Evolutionary conservation across 495 filamentous ascomycete species (phyloP), one percentile per base, ranked within the genome.

Genomic region (Daldinia vernicosa): DNA sequence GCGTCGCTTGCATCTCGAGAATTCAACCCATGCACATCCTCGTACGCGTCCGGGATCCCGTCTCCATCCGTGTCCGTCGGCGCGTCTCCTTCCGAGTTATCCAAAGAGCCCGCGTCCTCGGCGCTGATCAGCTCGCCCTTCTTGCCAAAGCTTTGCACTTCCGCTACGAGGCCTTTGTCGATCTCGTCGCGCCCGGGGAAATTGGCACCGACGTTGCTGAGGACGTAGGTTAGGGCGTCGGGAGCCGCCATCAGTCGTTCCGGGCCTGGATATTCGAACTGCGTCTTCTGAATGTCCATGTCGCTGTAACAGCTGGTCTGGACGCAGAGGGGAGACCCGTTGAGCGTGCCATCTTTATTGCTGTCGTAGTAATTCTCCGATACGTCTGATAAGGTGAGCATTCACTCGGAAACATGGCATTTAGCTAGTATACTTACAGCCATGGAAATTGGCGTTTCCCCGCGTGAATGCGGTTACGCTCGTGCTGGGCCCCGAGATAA

Each of bases 401-500:
- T 47, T 24, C 1, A 12, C 17, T 47, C 19, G 8, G 43, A 47
- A 22, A 12, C 33, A 47, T 24, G 9, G 9, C 19, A 24, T 22
- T 22, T 24, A 12, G 22, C 9, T 12, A 22, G 4, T 30, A 7
- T 17, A 74, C 74, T 71, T 51, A 71, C 74, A 76, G 22, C 76
- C 76, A 45, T 79, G 77, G 50, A 79, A 79, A 33, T 79, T 77
- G 14, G 69, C 63, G 14, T 79, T 72, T 17, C 77, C 77, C 14
- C 76, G 76, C 15, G 76, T 78, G 47, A 78, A 78, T 3, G 75
- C 75, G 6, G 80, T 43, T 15, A 78, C 76, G 37, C 71, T 78
- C 19, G 80, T 80, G 56, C 70, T 79, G 3, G 80, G 81, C 1
- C 80, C 81, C 6, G 78, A 72, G 69, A 81, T 83, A 72, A 82